Percentiles rank a stretch among this genome's conserved stretches.
Evolutionary conservation across 495 filamentous ascomycete genomes (phyloP).

Genomic region (Aspergillus carlsbadensis): DNA sequence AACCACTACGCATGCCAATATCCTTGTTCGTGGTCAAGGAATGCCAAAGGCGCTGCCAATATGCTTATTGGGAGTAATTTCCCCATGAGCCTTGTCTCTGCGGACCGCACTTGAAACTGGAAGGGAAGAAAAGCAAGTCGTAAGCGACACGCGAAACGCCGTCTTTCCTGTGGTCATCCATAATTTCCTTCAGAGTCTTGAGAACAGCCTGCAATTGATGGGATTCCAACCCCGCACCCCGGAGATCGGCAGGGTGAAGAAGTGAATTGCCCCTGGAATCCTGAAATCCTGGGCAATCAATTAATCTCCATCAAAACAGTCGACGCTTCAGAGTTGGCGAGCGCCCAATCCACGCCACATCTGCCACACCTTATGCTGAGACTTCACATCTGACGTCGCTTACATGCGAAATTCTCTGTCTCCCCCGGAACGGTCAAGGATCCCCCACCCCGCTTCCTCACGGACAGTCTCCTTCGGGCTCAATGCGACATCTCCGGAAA

Average conservation of each 20-base stretch:
- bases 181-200: background rate
- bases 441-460: background rate
- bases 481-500: background rate
- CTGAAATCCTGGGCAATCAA: conserved; percentile 6
- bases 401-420: background rate
- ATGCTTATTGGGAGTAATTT: background rate
- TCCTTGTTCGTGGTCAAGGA: background rate
- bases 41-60: background rate
- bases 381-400: conserved; percentile 12
- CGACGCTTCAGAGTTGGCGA: conserved; percentile 16
- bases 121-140: background rate
- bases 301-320: conserved; percentile 22
- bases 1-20: background rate
- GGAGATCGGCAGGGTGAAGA: conserved; percentile 25
- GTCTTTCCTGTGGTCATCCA: background rate
- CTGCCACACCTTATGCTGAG: conserved; percentile 14
- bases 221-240: conserved; percentile 21
- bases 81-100: background rate
- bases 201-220: conserved; percentile 15
- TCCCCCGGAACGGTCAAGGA: background rate
- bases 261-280: conserved; percentile 11
- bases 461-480: background rate
- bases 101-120: background rate
- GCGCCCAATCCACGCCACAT: conserved; percentile 21
- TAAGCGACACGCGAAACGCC: background rate